phyloP scores from a whole-genome alignment of 345 rosid species.

The Aquilaria malaccensis region DNA sequence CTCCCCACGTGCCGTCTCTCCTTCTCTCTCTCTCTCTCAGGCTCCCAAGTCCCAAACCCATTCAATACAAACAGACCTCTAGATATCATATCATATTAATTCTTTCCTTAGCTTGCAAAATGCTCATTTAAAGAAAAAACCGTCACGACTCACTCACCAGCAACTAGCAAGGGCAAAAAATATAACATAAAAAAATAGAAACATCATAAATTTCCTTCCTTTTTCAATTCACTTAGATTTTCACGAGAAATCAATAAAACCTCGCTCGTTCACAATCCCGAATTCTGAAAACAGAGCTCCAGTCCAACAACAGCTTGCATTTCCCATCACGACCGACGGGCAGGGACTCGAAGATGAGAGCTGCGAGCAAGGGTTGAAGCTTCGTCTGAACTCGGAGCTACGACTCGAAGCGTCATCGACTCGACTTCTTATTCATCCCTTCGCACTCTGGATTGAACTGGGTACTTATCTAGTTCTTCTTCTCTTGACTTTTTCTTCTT shows the following conservation, averaged over 20 bases:
- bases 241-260: slow-evolving; percentile 10
- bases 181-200: not conserved
- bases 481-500: not conserved
- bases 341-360: too few species aligned
- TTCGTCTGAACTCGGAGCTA: too few species aligned
- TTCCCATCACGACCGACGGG: too few species aligned
- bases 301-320: too few species aligned
- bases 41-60: not conserved
- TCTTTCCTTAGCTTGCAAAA: not conserved
- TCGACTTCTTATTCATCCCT: too few species aligned
- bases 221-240: slow-evolving; percentile 2
- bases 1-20: slow-evolving; percentile 30
- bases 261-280: slow-evolving; percentile 1
- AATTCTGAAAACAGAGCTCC: too few species aligned
- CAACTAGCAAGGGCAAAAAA: not conserved
- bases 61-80: slow-evolving; percentile 1
- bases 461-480: slow-evolving; percentile 19
- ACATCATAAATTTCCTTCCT: not conserved
- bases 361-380: too few species aligned
- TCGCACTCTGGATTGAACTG: slow-evolving; percentile 9
- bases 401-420: too few species aligned
- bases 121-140: not conserved
- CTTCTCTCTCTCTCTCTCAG: not conserved
- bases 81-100: too few species aligned
- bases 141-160: too few species aligned